Conservation (phyloP, 805 yeast species). For the Saccharomycopsis lassenensis region DNA sequence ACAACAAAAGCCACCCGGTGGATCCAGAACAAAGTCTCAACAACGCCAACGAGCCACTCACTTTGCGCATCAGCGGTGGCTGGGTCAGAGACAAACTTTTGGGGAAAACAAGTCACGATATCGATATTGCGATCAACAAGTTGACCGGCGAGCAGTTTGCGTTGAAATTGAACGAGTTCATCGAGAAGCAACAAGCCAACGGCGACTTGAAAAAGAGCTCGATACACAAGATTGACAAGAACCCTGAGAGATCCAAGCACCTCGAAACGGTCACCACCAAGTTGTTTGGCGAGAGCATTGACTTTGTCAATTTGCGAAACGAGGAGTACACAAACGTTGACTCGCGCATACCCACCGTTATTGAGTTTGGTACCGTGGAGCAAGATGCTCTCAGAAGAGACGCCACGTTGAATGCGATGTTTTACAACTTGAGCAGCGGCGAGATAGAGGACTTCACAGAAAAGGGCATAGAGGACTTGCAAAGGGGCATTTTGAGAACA, state of each 20-base stretch:
- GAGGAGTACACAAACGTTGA: slow-evolving; percentile 69
- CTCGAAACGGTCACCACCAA: slow-evolving; percentile 93
- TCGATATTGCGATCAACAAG: slow-evolving; percentile 83
- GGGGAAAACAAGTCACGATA: slow-evolving; percentile 70
- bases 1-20: slow-evolving; percentile 22
- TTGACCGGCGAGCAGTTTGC: slow-evolving; percentile 86
- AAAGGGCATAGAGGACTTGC: slow-evolving; percentile 62
- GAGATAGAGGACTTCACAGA: slow-evolving; percentile 79
- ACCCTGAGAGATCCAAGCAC: slow-evolving; percentile 94
- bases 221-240: slow-evolving; percentile 75
- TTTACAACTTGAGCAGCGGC: slow-evolving; percentile 63
- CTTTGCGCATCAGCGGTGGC: slow-evolving; percentile 85
- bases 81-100: slow-evolving; percentile 95
- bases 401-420: slow-evolving; percentile 88
- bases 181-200: slow-evolving; percentile 23
- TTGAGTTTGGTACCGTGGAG: slow-evolving; percentile 78
- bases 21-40: neutral
- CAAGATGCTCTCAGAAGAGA: slow-evolving; percentile 91
- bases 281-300: slow-evolving; percentile 74
- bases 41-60: slow-evolving; percentile 26
- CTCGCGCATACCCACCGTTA: slow-evolving; percentile 68
- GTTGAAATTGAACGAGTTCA: slow-evolving; percentile 42
- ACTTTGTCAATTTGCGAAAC: slow-evolving; percentile 82
- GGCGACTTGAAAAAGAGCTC: slow-evolving; percentile 23
- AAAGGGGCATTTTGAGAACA: slow-evolving; percentile 64